Percentiles rank a stretch among this genome's conserved stretches.
phyloP scores from a whole-genome alignment of 1,284 basidiomycete genomes.

The Cryptococcus sp. region DNA sequence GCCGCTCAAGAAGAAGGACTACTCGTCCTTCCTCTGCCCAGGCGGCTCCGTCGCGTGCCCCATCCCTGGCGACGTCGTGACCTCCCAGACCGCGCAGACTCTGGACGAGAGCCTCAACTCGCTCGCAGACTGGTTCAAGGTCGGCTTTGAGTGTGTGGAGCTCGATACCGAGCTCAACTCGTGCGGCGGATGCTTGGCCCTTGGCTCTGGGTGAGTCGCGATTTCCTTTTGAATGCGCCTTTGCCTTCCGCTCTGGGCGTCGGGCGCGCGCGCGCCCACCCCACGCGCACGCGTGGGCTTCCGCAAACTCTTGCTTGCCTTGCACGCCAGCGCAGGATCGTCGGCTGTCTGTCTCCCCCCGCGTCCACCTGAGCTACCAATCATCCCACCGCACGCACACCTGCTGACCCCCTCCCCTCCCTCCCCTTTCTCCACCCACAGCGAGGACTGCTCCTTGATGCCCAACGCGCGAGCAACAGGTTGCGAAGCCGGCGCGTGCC shows the following conservation, averaged over 20 bases:
- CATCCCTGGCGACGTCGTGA: slow-evolving; percentile 28
- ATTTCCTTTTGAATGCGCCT: not conserved
- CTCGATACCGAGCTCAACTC: slow-evolving; percentile 46
- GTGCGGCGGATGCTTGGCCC: slow-evolving; percentile 49
- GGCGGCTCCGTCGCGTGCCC: slow-evolving; percentile 48
- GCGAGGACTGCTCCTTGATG: slow-evolving; percentile 50
- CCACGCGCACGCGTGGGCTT: too few species aligned
- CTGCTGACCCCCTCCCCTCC: not conserved
- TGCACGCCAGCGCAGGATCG: too few species aligned
- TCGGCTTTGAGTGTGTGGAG: slow-evolving; percentile 52
- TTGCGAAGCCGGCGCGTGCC: slow-evolving; percentile 43
- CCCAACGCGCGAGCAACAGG: slow-evolving; percentile 44
- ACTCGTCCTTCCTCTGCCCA: slow-evolving; percentile 50
- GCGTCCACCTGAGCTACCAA: not conserved
- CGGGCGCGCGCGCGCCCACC: not conserved
- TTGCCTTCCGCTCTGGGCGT: not conserved
- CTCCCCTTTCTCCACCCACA: slow-evolving; percentile 12
- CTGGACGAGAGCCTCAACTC: slow-evolving; percentile 36
- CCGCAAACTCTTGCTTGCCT: too few species aligned
- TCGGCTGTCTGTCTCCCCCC: not conserved
- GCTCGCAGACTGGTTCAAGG: slow-evolving; percentile 50
- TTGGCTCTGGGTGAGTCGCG: slow-evolving; percentile 47
- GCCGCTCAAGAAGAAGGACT: slow-evolving; percentile 47
- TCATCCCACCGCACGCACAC: too few species aligned
- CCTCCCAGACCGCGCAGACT: slow-evolving; percentile 24